These are phyloP conservation scores for Tricholoma sp. DNA, from an alignment of 768 basidiomycete species.

Conservation along the genomic window DNA sequence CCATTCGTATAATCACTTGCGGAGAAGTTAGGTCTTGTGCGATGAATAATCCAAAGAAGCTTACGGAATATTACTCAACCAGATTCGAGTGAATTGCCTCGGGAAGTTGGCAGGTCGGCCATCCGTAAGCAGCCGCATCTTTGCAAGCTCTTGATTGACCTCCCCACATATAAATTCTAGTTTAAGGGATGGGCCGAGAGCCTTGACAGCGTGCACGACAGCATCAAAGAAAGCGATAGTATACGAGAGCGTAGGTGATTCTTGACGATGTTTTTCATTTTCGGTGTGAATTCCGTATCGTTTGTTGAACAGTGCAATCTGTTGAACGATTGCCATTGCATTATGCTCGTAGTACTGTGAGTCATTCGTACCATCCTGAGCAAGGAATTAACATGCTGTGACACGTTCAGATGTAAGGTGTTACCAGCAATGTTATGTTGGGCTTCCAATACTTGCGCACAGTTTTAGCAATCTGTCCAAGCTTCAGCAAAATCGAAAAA, in stretches of 20 bases:
- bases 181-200: slow-evolving; percentile 17
- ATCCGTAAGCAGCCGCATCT: slow-evolving; percentile 22
- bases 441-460: slow-evolving; percentile 20
- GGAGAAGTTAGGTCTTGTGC: not conserved
- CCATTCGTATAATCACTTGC: slow-evolving; percentile 29
- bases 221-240: slow-evolving; percentile 21
- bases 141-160: slow-evolving; percentile 23
- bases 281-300: slow-evolving; percentile 9
- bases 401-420: not conserved
- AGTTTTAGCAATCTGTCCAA: slow-evolving; percentile 6
- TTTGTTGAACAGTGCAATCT: slow-evolving; percentile 19
- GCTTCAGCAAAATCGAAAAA: not conserved
- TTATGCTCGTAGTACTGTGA: no score
- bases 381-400: not conserved
- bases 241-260: slow-evolving; percentile 20
- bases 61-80: slow-evolving; percentile 31
- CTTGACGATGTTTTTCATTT: slow-evolving; percentile 1
- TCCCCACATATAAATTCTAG: slow-evolving; percentile 16
- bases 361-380: slow-evolving; percentile 5
- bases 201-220: slow-evolving; percentile 11
- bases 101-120: slow-evolving; percentile 23
- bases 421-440: slow-evolving; percentile 20
- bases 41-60: not conserved
- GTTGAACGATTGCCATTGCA: slow-evolving; percentile 6
- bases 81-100: slow-evolving; percentile 26